phyloP scores from a whole-genome alignment of 2,329 filamentous ascomycete species.

The Anisogramma anomala region DNA sequence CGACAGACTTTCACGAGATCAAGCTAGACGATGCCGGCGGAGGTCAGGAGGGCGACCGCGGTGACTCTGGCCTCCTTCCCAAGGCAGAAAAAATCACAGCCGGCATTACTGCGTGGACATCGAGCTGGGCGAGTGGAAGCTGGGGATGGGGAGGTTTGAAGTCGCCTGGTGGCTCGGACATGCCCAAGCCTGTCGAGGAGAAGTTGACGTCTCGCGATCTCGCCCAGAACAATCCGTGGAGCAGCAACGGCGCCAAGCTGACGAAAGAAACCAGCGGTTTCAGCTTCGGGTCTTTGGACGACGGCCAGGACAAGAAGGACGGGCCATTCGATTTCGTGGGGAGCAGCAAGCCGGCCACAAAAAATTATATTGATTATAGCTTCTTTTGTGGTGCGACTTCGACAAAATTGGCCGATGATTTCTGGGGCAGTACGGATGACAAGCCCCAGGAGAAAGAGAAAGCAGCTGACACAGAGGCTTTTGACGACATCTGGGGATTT shows the following conservation, averaged over 20 bases:
- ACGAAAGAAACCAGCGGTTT: conserved; percentile 39
- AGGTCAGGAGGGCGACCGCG: conserved; percentile 28
- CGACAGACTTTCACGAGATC: conserved; percentile 52
- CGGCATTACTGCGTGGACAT: conserved; percentile 47
- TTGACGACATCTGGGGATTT: conserved; percentile 13
- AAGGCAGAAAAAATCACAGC: conserved; percentile 10
- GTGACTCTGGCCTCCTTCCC: conserved; percentile 42
- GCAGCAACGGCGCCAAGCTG: conserved; percentile 33
- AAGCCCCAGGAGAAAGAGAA: conserved; percentile 16
- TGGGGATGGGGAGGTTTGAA: conserved; percentile 25
- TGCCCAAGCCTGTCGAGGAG: conserved; percentile 20
- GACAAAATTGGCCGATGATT: conserved; percentile 29
- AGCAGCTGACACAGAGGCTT: conserved; percentile 15
- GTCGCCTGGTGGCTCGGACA: conserved; percentile 6
- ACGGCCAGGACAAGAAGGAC: conserved; percentile 25
- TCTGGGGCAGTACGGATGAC: conserved; percentile 15
- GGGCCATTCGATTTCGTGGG: conserved; percentile 14
- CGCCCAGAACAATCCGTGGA: conserved; percentile 38
- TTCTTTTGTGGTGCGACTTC: conserved; percentile 22
- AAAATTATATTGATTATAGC: conserved; percentile 23
- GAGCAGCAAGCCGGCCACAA: conserved; percentile 19
- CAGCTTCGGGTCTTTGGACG: conserved; percentile 37
- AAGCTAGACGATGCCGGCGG: conserved; percentile 46
- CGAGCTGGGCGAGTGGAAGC: conserved; percentile 44
- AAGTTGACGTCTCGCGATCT: conserved; percentile 30